A percentile compares a stretch with the other conserved stretches of the same genome.
These are phyloP conservation scores for Leccinum disarticulatum DNA, from an alignment of 768 basidiomycete species.

Conservation along the genomic window DNA sequence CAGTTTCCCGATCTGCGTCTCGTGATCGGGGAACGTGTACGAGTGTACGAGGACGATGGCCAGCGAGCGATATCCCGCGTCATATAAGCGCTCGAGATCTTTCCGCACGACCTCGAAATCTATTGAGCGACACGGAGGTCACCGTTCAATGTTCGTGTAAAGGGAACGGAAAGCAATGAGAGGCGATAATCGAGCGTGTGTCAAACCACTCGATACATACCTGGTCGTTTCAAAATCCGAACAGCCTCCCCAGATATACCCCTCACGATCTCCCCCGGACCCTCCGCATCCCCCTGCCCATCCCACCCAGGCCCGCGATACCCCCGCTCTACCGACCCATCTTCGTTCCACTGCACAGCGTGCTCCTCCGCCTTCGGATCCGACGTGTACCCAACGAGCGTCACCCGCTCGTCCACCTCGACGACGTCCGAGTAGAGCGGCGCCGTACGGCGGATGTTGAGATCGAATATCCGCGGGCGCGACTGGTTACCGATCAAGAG, in stretches of 20 bases:
- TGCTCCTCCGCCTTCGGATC: conserved; percentile 81
- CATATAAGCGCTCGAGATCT: conserved; percentile 71
- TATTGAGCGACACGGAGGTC: conserved; percentile 20
- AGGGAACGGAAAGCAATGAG: not conserved
- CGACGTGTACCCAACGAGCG: conserved; percentile 88
- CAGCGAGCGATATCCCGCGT: conserved; percentile 81
- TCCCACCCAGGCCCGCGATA: conserved; percentile 83
- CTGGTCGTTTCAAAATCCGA: conserved; percentile 72
- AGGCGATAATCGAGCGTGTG: not conserved
- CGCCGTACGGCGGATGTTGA: conserved; percentile 77
- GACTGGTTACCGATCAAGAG: conserved; percentile 94
- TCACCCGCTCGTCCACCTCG: conserved; percentile 87
- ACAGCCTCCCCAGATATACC: conserved; percentile 92
- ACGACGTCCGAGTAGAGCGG: conserved; percentile 72
- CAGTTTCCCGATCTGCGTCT: conserved; percentile 64
- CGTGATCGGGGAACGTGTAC: conserved; percentile 89
- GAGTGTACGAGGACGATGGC: conserved; percentile 92
- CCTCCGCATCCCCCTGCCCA: conserved; percentile 65
- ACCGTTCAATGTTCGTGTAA: not conserved
- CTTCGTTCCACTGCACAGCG: conserved; percentile 71
- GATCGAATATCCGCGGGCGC: conserved; percentile 91
- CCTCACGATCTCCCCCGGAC: conserved; percentile 74
- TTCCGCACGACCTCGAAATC: conserved; percentile 53
- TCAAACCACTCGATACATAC: conserved; percentile 24
- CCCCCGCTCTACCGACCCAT: conserved; percentile 62